Conservation (phyloP, 768 basidiomycete species). For the Boletus subcaerulescens region DNA sequence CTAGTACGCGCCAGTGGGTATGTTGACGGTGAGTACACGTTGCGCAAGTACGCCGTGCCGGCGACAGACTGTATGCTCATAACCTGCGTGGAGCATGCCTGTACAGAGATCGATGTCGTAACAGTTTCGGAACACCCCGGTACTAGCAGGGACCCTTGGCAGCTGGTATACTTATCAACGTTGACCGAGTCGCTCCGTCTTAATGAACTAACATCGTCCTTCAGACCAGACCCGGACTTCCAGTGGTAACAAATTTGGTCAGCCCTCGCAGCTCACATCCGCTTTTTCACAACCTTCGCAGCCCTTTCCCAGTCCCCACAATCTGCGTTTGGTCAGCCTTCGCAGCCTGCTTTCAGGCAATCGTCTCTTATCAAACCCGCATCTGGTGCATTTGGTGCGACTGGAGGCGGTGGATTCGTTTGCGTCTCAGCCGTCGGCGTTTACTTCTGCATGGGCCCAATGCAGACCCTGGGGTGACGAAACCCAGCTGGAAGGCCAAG, state of each 20-base stretch:
- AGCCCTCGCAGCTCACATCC: slow-evolving; percentile 25
- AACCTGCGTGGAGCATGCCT: slow-evolving; percentile 59
- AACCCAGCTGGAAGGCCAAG: slow-evolving; percentile 9
- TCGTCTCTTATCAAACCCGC: slow-evolving; percentile 46
- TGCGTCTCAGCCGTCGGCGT: slow-evolving; percentile 45
- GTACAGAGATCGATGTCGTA: slow-evolving; percentile 62
- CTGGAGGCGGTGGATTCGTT: slow-evolving; percentile 50
- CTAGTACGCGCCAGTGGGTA: slow-evolving; percentile 29
- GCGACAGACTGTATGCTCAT: slow-evolving; percentile 55
- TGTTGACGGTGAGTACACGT: slow-evolving; percentile 20
- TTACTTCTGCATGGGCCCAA: slow-evolving; percentile 29
- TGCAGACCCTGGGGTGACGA: slow-evolving; percentile 2
- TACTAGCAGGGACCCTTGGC: slow-evolving; percentile 42
- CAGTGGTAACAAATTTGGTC: slow-evolving; percentile 36
- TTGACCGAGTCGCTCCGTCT: slow-evolving; percentile 5
- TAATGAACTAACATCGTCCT: slow-evolving; percentile 7
- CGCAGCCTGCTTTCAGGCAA: slow-evolving; percentile 37
- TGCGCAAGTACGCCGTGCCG: slow-evolving; percentile 1
- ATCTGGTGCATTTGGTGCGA: slow-evolving; percentile 48
- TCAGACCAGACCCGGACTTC: slow-evolving; percentile 43
- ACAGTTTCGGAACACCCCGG: slow-evolving; percentile 65
- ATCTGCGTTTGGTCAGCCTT: slow-evolving; percentile 33
- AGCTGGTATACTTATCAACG: slow-evolving; percentile 46
- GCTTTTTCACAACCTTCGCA: too few species aligned
- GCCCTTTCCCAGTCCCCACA: slow-evolving; percentile 34